Conservation (phyloP, 176 grass and related monocot genomes). For the Metroxylon sagu region DNA sequence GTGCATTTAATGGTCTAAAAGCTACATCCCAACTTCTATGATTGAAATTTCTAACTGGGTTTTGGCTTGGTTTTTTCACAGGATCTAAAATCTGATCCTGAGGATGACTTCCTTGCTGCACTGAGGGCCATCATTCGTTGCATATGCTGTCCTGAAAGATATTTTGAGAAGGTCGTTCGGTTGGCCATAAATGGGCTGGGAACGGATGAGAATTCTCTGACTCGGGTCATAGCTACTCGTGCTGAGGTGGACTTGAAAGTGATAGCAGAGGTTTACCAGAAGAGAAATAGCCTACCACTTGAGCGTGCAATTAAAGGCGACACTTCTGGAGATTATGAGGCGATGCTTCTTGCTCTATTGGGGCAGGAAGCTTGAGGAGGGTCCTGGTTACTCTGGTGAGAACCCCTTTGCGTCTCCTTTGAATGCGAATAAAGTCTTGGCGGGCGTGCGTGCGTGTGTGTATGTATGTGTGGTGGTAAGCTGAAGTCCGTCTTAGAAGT, state of each 20-base stretch:
- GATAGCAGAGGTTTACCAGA: constrained; percentile 70
- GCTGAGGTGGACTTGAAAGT: constrained; percentile 82
- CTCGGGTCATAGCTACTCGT: constrained; percentile 61
- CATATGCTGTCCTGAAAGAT: constrained; percentile 59
- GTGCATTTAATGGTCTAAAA: no score
- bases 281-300: constrained; percentile 62
- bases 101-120: constrained; percentile 72
- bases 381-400: no score
- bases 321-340: constrained; percentile 69
- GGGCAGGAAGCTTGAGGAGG: constrained; percentile 26
- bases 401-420: no score
- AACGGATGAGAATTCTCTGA: constrained; percentile 75
- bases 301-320: constrained; percentile 48
- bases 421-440: no score
- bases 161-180: constrained; percentile 71
- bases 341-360: constrained; percentile 68
- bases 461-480: no score
- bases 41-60: not conserved
- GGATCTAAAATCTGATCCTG: constrained; percentile 85
- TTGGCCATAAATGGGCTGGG: constrained; percentile 48
- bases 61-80: constrained; percentile 4
- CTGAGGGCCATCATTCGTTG: constrained; percentile 55
- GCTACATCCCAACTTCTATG: no score
- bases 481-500: not conserved
- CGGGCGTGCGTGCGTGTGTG: no score